Base-by-base conservation (phyloP, 2,329 filamentous ascomycete species). In the Epichloe baconii region DNA sequence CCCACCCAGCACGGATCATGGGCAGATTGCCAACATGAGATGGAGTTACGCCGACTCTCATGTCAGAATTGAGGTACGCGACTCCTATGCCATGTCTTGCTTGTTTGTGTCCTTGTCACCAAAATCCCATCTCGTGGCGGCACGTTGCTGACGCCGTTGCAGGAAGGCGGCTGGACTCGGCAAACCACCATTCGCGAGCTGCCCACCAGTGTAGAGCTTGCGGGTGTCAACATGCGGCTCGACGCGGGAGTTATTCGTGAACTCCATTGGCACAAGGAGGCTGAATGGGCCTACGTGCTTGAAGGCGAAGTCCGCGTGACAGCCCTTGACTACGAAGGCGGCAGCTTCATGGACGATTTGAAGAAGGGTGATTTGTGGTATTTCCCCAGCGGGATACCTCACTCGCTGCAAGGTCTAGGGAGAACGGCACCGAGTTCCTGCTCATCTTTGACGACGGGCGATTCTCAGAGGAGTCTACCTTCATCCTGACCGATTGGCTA, bases 201-300 rank as follows among this genome's bases (percentile, higher is more conserved):
- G 3, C 74, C 77, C 35, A 76, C 76, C 7, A 84, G 80, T 57
- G 73, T 79, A n/a, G 82, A 88, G 62, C 75, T 89, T 44, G 85
- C 85, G 2, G 80, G 82, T 41, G 85, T 88, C 50, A 87, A 89
- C 64, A 89, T 89, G 85, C 78, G 85, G 11, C 77, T 89, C 3
- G 84, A 83, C 40, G 69, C 79, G 55, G 83, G 84, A 37, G 85
- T 83, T 35, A 86, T 86, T 58, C 82, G 85, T 31, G 85, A 89
- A 64, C 72, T 89, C 8, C 85, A 89, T 62, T 89, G 85, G 85
- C 85, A 89, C 71, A 86, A 85, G 58, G 82, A 87, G 63, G 84
- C 83, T 38, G 85, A 89, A 61, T 88, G 85, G 85, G 83, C 82
- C 0, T 88, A 85, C 55, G 80, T 88, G 3, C 75, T 88, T 0